Base-by-base conservation (phyloP, 2,329 filamentous ascomycete genomes). In the Macrophomina pseudophaseolina region DNA sequence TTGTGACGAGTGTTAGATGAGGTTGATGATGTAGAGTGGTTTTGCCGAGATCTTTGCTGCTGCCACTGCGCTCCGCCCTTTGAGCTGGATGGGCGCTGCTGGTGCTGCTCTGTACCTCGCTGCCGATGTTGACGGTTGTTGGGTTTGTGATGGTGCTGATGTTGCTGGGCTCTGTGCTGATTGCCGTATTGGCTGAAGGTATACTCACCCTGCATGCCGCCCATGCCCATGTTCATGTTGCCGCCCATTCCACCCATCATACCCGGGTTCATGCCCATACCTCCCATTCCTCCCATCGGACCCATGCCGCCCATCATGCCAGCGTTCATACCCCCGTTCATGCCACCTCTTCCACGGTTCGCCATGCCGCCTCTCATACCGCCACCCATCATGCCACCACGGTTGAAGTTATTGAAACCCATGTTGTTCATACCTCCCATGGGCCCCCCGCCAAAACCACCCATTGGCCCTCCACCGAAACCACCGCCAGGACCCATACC, bases 141-240 rank as follows among this genome's bases (percentile, higher is more conserved):
- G 58, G 14, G 5, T 16, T 35, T 48, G 58, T 48, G 56, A 33
- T 60, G 42, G 40, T 33, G 56, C 18, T 60, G 56, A n/a, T 60
- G 30, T 51, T 62, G 58, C 32, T 48, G 58, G 32, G 5, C n/a
- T 49, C 35, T 49, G 42, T 62, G 58, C 33, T 49, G 58, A 23
- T 38, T 35, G 58, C 32, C 58, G 58, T 49, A n/a, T 12, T 51
- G 58, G 32, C 32, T 38, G 44, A 62, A 32, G 52, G 23, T 52
- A 35, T 51, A 66, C 65, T 66, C 46, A 66, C 65, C 65, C 51
- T 63, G 56, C 65, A 66, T 66, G 23, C 87, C 87, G 49, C 81
- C 82, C 80, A 84, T 84, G 59, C 80, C 80, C 83, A 86, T 80
- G 59, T 78, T 79, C 79, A 82, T 82, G 60, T 78, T 82, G 32